Evolutionary conservation across 768 basidiomycete species (phyloP), one percentile per base, ranked within the genome.

Genomic region (Kwoniella europaea): DNA sequence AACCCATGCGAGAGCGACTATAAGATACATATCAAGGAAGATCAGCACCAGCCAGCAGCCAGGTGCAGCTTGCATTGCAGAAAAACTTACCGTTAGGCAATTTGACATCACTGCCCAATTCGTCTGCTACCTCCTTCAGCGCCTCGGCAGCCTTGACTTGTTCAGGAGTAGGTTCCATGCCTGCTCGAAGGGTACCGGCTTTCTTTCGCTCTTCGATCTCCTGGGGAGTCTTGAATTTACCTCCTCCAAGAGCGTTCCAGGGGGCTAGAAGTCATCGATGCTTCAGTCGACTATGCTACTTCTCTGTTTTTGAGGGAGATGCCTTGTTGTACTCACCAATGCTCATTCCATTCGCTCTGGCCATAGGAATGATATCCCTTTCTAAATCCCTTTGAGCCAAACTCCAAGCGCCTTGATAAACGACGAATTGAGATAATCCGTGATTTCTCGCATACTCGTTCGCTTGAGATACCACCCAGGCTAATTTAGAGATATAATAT

Each of bases 381-480:
- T 89, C 88, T 56, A 88, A 84, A 29, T 86, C 86, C 50, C 88
- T 85, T 12, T 53, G 50, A 16, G 54, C 29, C 43, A 78, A 44
- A 65, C 67, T 77, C 73, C 76, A 80, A 0, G 58, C 44, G 10
- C 79, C 79, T 74, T 80, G 79, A 55, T 89, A 89, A 35, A 89
- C 83, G 27, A 84, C 83, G 75, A 89, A 90, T 2, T 86, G 88
- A 0, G 86, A 86, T 63, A 87, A 79, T 0, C 84, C 87, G 54
- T 88, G 86, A 41, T 84, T 82, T 0, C 86, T 82, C 13, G 88
- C 87, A 63, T 87, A 88, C 63, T 86, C 84, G 74, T 89, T 88
- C 22, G 77, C 75, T 54, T 77, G 77, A 15, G 73, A 43, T 22
- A 80, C 79, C 52, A 78, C 63, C 69, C 65, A 71, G 15, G 69